phyloP scores from a whole-genome alignment of 352 stramenopile species.

The Elongisporangium undulatum region DNA sequence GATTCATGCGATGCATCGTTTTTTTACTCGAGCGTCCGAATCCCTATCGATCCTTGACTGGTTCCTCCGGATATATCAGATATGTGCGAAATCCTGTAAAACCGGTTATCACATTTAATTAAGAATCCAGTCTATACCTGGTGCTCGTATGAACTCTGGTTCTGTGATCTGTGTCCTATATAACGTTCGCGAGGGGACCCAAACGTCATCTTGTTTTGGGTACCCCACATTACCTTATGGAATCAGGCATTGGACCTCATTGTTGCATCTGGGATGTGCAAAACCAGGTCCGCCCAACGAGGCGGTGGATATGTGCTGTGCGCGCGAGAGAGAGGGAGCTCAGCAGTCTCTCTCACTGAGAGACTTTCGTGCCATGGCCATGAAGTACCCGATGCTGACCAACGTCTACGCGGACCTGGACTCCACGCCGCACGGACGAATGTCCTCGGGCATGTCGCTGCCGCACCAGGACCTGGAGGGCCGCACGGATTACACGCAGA shows the following conservation, averaged over 20 bases:
- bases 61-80: not conserved
- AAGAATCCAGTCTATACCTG: not conserved
- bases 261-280: not conserved
- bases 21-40: not conserved
- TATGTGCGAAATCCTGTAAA: not conserved
- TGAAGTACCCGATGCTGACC: not conserved
- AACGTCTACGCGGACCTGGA: constrained; percentile 1
- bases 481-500: constrained; percentile 15
- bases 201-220: not conserved
- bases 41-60: not conserved
- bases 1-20: not conserved
- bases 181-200: not conserved
- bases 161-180: not conserved
- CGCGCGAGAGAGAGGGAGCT: not conserved
- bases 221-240: not conserved
- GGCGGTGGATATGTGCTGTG: not conserved
- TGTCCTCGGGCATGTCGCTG: constrained; percentile 10
- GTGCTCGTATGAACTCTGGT: not conserved
- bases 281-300: not conserved
- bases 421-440: constrained; percentile 6
- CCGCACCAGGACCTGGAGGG: constrained; percentile 12
- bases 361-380: not conserved
- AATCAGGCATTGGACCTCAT: not conserved
- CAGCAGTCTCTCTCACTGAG: not conserved
- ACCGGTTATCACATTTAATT: not conserved